Base-by-base conservation (phyloP, 2,329 filamentous ascomycete species). In the Podosphaera aphanis region DNA sequence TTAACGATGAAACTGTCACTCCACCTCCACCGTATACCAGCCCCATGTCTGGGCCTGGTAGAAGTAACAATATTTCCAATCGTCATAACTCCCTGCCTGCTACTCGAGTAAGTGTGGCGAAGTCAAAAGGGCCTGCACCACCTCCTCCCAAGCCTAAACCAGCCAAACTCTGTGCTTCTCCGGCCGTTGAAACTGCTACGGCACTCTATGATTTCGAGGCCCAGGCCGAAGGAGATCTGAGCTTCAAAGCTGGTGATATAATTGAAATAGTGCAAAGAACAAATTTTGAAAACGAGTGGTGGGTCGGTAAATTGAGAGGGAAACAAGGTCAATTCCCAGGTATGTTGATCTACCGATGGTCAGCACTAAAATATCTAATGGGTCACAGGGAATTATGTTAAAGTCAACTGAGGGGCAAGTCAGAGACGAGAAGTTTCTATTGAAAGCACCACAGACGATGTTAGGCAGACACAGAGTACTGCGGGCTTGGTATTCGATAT, bases 271-370 rank as follows among this genome's bases (percentile, higher is more conserved):
- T 90, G 2, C 71, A 70, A 49, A 72, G 83, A 53, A 93, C 84
- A n/a, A 69, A 73, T 50, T 94, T 93, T 56, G 78, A 83, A 44
- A 95, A 98, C 55, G 90, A 98, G 62, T 98, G 90, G 90, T 98
- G 90, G 90, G 78, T 71, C 7, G 90, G 90, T 33, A 82, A 75
- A 59, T 59, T 93, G 46, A 69, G 79, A 48, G 84, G 81, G 43
- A 79, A 79, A 63, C 68, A 82, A 57, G 90, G 90, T 21, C 88
- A 95, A 59, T 98, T 98, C 61, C 90, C 90, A 64, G 90, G 90
- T 93, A 69, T 23, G 13, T 18, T 36, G 21, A 10, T 36, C 29
- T 44, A 21, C 20, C 25, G n/a, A 16, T 16, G 20, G 19, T 21
- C 5, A 19, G 23, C 18, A 29, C 16, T 29, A 31, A 3, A n/a